A percentile compares a stretch with the other conserved stretches of the same genome.
phyloP scores from a whole-genome alignment of 1,139 yeast genomes.

The Suhomyces choctaworum region DNA sequence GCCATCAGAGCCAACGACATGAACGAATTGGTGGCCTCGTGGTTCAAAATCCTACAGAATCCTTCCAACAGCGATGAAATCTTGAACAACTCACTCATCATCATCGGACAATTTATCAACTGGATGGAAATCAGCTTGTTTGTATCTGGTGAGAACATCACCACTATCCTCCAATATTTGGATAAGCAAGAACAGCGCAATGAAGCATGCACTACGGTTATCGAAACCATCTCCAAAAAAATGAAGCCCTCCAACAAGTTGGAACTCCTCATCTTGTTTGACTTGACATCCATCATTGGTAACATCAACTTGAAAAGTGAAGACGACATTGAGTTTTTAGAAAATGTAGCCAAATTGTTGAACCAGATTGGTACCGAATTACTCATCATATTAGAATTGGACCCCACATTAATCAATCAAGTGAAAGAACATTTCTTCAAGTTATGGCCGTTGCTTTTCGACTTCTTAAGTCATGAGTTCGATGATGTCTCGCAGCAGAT shows the following conservation, averaged over 20 bases:
- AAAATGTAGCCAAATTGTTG: conserved; percentile 71
- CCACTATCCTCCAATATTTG: conserved; percentile 62
- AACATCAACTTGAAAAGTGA: conserved; percentile 36
- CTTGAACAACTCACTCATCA: conserved; percentile 58
- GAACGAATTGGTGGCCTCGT: conserved; percentile 60
- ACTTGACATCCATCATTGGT: conserved; percentile 58
- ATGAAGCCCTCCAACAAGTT: conserved; percentile 89
- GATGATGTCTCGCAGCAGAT: conserved; percentile 87
- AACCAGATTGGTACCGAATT: conserved; percentile 78
- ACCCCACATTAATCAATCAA: conserved; percentile 44
- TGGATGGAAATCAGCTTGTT: conserved; percentile 93
- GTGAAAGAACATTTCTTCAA: conserved; percentile 32
- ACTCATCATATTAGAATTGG: conserved; percentile 59
- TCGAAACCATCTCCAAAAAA: conserved; percentile 83
- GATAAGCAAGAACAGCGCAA: conserved; percentile 47
- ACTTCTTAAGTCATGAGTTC: conserved; percentile 74
- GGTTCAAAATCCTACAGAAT: conserved; percentile 60
- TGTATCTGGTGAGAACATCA: conserved; percentile 64
- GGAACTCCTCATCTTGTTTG: conserved; percentile 68
- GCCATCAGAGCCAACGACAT: conserved; percentile 76
- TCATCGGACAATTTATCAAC: conserved; percentile 82
- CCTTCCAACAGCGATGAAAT: conserved; percentile 44
- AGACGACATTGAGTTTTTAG: conserved; percentile 68
- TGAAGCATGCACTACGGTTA: conserved; percentile 69
- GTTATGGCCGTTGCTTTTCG: conserved; percentile 72